phyloP scores from a whole-genome alignment of 2,329 filamentous ascomycete genomes.

The Alternaria gaisen region DNA sequence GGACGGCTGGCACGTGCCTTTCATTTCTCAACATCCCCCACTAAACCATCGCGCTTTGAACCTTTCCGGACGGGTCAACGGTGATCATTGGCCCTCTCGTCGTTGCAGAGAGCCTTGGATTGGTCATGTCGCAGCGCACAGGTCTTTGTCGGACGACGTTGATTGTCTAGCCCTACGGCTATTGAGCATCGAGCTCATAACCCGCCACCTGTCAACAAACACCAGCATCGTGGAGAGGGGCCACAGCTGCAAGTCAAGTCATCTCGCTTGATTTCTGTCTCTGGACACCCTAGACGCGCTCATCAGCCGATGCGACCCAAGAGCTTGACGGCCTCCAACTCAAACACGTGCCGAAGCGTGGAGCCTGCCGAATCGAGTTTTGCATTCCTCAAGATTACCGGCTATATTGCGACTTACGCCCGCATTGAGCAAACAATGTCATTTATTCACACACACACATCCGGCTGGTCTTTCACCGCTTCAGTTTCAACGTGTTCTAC shows the following conservation, averaged over 20 bases:
- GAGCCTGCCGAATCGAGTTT: conserved; percentile 12
- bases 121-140: conserved; percentile 41
- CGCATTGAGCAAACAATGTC: conserved; percentile 5
- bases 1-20: not conserved
- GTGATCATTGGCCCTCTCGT: conserved; percentile 17
- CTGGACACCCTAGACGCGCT: conserved; percentile 2
- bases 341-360: conserved; percentile 16
- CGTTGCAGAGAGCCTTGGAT: conserved; percentile 19
- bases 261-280: conserved; percentile 7
- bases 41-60: conserved; percentile 4
- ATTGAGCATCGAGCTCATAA: conserved; percentile 25
- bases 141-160: conserved; percentile 21
- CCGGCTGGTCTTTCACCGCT: conserved; percentile 37
- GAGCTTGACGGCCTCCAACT: conserved; percentile 11
- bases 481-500: conserved; percentile 25
- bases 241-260: conserved; percentile 16
- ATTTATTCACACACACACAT: conserved; percentile 13
- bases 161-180: conserved; percentile 21
- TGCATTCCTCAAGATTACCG: conserved; percentile 21
- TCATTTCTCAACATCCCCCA: conserved; percentile 15
- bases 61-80: conserved; percentile 14
- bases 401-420: conserved; percentile 23
- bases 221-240: conserved; percentile 10
- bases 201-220: conserved; percentile 5
- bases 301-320: conserved; percentile 22